These are phyloP conservation scores for Linnemannia hyalina DNA, from an alignment of 192 early-diverging fungal species.

Conservation along the genomic window DNA sequence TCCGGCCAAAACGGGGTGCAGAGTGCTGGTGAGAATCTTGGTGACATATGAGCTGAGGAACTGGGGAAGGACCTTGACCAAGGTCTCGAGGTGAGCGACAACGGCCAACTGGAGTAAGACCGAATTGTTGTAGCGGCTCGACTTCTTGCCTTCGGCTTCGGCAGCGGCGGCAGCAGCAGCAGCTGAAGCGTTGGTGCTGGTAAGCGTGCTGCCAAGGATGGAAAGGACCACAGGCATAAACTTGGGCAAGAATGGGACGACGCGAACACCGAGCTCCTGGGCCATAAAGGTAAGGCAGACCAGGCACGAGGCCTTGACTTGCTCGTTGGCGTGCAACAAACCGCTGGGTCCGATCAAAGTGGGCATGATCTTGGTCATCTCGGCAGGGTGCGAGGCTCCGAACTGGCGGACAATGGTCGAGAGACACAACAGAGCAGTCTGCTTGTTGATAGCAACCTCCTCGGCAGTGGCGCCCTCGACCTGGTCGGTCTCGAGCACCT, in stretches of 20 bases:
- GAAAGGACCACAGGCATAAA: slow-evolving; percentile 85
- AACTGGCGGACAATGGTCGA: slow-evolving; percentile 78
- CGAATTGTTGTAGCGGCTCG: slow-evolving; percentile 54
- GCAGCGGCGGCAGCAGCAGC: slow-evolving; percentile 57
- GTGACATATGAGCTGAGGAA: slow-evolving; percentile 82
- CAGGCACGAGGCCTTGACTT: slow-evolving; percentile 66
- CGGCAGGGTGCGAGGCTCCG: slow-evolving; percentile 69
- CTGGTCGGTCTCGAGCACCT: slow-evolving; percentile 58
- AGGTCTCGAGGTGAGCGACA: slow-evolving; percentile 66
- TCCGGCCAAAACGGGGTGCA: slow-evolving; percentile 64
- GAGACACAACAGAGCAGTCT: slow-evolving; percentile 84
- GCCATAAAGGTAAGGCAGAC: slow-evolving; percentile 72
- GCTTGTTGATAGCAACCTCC: slow-evolving; percentile 72
- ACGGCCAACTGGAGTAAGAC: slow-evolving; percentile 66
- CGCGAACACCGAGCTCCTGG: slow-evolving; percentile 80
- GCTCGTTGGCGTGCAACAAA: slow-evolving; percentile 56
- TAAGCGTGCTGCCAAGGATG: slow-evolving; percentile 59
- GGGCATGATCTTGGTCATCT: slow-evolving; percentile 72
- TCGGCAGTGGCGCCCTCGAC: slow-evolving; percentile 52
- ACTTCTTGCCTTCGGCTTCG: slow-evolving; percentile 57
- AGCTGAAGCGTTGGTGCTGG: slow-evolving; percentile 61
- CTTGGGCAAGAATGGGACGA: slow-evolving; percentile 84
- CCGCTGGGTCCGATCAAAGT: slow-evolving; percentile 64
- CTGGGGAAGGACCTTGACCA: slow-evolving; percentile 76
- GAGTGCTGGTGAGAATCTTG: slow-evolving; percentile 66